Conservation (phyloP, 169 alveolate genomes). For the Cryptosporidium felis region DNA sequence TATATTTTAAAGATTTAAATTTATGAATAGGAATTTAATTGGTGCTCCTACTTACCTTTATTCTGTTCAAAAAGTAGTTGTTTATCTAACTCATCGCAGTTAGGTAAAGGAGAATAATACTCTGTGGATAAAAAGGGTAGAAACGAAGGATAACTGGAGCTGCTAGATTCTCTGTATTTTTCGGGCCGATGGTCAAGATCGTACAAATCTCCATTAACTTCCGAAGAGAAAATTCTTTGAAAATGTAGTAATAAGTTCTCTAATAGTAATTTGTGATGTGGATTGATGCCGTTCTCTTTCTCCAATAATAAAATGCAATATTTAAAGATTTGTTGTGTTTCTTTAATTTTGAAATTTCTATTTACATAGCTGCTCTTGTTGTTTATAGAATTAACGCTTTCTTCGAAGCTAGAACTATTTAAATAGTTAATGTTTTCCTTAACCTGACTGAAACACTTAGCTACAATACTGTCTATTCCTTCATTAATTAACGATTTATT, state of each 20-base stretch:
- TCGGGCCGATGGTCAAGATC: background rate
- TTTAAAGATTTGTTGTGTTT: conserved; percentile 45
- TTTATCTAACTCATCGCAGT: conserved; percentile 1
- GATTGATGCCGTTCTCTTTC: conserved; percentile 1
- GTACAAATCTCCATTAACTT: background rate
- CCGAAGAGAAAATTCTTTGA: conserved; percentile 18
- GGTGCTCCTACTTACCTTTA: conserved; percentile 13
- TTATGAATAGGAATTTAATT: too few relatives aligned
- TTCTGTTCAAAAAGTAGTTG: conserved; percentile 22
- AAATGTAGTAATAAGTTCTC: conserved; percentile 40
- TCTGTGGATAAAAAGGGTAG: background rate
- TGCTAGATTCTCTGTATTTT: background rate
- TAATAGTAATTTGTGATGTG: conserved; percentile 14
- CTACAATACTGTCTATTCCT: conserved; percentile 24
- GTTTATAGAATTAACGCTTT: conserved; percentile 24
- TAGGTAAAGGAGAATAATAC: background rate
- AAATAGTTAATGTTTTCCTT: conserved; percentile 27
- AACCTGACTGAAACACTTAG: conserved; percentile 38
- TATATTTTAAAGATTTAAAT: too few relatives aligned
- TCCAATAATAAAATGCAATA: conserved; percentile 42
- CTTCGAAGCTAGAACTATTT: background rate
- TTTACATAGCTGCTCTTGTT: conserved; percentile 18
- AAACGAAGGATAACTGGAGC: background rate
- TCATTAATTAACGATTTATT: conserved; percentile 19
- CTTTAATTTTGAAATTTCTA: conserved; percentile 34